Evolutionary conservation across 208 protist genomes (phyloP).

Genomic region (Balamuthia mandrillaris): DNA sequence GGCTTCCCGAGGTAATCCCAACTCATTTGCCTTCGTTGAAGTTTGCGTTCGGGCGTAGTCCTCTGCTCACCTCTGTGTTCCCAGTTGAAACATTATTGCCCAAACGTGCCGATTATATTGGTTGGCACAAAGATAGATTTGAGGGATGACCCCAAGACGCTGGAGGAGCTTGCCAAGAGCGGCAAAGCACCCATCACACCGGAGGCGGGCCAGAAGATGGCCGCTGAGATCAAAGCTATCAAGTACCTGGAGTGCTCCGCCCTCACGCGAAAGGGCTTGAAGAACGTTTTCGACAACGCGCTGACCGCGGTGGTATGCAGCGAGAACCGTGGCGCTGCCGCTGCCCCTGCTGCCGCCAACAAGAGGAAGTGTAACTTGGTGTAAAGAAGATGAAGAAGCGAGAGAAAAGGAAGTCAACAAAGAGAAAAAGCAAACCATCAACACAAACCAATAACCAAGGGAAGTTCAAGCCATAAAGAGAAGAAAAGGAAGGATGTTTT

Average conservation of each 20-base stretch:
- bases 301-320: constrained; percentile 63
- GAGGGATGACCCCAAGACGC: constrained; percentile 53
- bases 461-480: too few relatives aligned
- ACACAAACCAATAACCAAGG: too few relatives aligned
- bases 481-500: too few relatives aligned
- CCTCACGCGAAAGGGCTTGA: constrained; percentile 76
- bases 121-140: constrained; percentile 69
- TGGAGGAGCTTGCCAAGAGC: constrained; percentile 53
- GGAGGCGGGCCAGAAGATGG: constrained; percentile 44
- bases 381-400: background rate
- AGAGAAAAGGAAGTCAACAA: background rate
- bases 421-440: too few relatives aligned
- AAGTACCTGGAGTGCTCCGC: constrained; percentile 86
- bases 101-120: constrained; percentile 57
- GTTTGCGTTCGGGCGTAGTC: too few relatives aligned
- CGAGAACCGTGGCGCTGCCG: background rate
- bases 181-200: constrained; percentile 48
- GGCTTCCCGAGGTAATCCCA: background rate
- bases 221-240: constrained; percentile 72
- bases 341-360: background rate
- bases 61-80: too few relatives aligned
- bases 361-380: constrained; percentile 36
- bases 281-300: constrained; percentile 78
- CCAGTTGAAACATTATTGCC: constrained; percentile 55
- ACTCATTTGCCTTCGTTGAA: too few relatives aligned